Conservation (phyloP, 768 basidiomycete species). For the Agrocybe praecox region DNA sequence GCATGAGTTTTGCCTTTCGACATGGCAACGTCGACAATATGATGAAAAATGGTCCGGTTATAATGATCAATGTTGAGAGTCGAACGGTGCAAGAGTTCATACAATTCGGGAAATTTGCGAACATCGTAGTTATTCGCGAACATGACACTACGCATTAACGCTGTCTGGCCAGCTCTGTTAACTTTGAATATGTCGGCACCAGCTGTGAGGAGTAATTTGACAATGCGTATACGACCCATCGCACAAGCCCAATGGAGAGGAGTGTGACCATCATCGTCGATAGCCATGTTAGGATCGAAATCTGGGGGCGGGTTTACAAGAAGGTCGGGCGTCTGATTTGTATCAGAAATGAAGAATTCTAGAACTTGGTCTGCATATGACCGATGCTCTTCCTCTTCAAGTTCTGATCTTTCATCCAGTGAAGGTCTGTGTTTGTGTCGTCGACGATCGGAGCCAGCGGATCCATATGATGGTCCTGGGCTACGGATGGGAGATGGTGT, state of each 20-base stretch:
- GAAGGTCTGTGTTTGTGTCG: constrained; percentile 52
- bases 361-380: constrained; percentile 95
- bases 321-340: constrained; percentile 84
- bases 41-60: constrained; percentile 97
- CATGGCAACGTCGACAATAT: constrained; percentile 96
- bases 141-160: constrained; percentile 98
- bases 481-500: constrained; percentile 88
- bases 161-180: constrained; percentile 95
- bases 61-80: constrained; percentile 98
- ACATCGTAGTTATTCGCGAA: constrained; percentile 99
- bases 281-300: constrained; percentile 94
- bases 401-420: constrained; percentile 48
- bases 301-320: constrained; percentile 87
- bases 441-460: constrained; percentile 42
- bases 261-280: constrained; percentile 98
- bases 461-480: constrained; percentile 47
- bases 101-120: constrained; percentile 96
- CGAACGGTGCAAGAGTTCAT: constrained; percentile 95
- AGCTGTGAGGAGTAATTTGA: constrained; percentile 90
- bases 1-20: constrained; percentile 98
- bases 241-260: constrained; percentile 98
- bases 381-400: constrained; percentile 58
- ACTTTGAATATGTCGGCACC: constrained; percentile 97
- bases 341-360: constrained; percentile 98
- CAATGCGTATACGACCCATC: constrained; percentile 96